phyloP scores from a whole-genome alignment of 2,329 filamentous ascomycete species.

The Beauveria australis region DNA sequence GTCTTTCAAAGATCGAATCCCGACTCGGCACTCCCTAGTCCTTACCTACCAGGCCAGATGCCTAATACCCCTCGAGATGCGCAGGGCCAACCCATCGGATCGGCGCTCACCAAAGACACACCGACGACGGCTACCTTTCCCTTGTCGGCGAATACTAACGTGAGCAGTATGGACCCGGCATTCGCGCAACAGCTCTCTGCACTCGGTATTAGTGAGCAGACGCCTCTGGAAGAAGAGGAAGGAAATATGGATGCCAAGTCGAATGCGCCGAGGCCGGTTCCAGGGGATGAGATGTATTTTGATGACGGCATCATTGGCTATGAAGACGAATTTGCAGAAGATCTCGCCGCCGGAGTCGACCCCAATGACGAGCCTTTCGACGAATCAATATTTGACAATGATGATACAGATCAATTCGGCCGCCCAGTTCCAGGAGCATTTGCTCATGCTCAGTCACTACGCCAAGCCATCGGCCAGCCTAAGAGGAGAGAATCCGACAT shows the following conservation, averaged over 20 bases:
- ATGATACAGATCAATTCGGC: conserved; percentile 56
- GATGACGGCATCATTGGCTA: conserved; percentile 52
- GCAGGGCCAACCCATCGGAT: conserved; percentile 48
- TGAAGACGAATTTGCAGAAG: conserved; percentile 37
- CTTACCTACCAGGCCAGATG: conserved; percentile 36
- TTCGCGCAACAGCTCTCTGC: conserved; percentile 2
- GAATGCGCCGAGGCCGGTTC: background rate
- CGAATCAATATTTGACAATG: conserved; percentile 64
- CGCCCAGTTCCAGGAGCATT: conserved; percentile 52
- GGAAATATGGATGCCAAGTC: background rate
- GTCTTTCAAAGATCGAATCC: conserved; percentile 35
- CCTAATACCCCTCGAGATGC: conserved; percentile 51
- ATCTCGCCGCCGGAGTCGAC: conserved; percentile 30
- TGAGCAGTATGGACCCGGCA: background rate
- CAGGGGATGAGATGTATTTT: conserved; percentile 58
- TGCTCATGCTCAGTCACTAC: conserved; percentile 41
- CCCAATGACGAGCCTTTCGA: conserved; percentile 55
- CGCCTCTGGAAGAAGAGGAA: background rate
- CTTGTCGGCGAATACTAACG: conserved; percentile 1
- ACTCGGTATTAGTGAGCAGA: background rate
- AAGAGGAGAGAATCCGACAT: conserved; percentile 39
- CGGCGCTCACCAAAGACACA: conserved; percentile 43
- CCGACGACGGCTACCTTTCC: conserved; percentile 17
- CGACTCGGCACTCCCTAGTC: conserved; percentile 41
- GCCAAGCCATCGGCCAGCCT: conserved; percentile 24